Evolutionary conservation across 495 filamentous ascomycete species (phyloP).

Genomic region (Aspergillus leporis): DNA sequence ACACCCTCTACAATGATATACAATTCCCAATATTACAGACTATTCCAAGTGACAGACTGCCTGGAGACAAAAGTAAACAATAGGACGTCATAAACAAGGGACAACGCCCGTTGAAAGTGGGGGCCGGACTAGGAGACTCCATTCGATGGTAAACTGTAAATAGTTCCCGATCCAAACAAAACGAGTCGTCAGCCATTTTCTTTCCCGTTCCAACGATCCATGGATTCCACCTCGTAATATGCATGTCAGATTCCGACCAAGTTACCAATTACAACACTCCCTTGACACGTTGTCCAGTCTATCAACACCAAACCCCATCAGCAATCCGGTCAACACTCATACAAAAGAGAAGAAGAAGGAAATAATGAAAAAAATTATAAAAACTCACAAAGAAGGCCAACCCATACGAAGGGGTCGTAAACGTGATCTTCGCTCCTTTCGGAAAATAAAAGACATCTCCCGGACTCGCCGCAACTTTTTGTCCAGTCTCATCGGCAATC

Average conservation of each 20-base stretch:
- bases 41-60: too few relatives aligned
- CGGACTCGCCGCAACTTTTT: slow-evolving; percentile 63
- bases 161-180: not conserved
- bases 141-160: not conserved
- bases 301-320: slow-evolving; percentile 5
- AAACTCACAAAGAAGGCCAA: slow-evolving; percentile 63
- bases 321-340: not conserved
- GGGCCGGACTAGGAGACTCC: too few relatives aligned
- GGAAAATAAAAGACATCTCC: slow-evolving; percentile 81
- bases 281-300: slow-evolving; percentile 49
- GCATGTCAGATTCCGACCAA: not conserved
- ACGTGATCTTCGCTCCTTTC: slow-evolving; percentile 76
- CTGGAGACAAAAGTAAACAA: not conserved
- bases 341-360: not conserved
- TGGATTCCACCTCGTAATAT: not conserved
- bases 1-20: not conserved
- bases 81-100: not conserved
- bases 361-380: not conserved
- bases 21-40: too few relatives aligned
- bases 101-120: not conserved
- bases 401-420: slow-evolving; percentile 68
- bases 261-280: slow-evolving; percentile 29
- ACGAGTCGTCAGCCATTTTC: not conserved
- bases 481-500: slow-evolving; percentile 69
- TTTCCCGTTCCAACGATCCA: not conserved